phyloP scores from a whole-genome alignment of 2,329 filamentous ascomycete species.

The Rutstroemia sp. region DNA sequence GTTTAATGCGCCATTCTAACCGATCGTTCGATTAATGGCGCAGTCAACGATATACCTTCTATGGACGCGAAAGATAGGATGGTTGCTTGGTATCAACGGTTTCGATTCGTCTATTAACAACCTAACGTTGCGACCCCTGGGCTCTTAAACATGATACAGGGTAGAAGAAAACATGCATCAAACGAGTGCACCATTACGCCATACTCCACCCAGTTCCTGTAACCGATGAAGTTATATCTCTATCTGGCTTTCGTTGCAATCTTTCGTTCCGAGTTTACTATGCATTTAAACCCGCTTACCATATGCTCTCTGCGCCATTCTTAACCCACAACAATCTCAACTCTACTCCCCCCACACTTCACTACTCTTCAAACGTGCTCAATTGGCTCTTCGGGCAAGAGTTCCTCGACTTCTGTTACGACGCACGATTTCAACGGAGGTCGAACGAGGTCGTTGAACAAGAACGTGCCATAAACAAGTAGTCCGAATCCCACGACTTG shows the following conservation, averaged over 20 bases:
- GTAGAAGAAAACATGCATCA: background rate
- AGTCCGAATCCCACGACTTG: constrained; percentile 84
- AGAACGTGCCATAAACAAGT: constrained; percentile 90
- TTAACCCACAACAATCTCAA: background rate
- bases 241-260: background rate
- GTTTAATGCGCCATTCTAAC: too few relatives aligned
- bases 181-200: background rate
- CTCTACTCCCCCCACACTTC: background rate
- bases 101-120: background rate
- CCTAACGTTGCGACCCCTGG: background rate
- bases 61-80: background rate
- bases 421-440: constrained; percentile 68
- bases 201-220: background rate
- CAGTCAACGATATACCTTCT: background rate
- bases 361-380: constrained; percentile 42
- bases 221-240: background rate
- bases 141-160: background rate
- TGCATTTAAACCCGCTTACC: background rate
- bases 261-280: background rate
- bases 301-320: background rate
- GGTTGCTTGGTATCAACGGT: background rate
- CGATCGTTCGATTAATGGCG: background rate
- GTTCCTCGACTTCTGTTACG: constrained; percentile 48
- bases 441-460: constrained; percentile 90
- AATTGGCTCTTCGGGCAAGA: constrained; percentile 77